Evolutionary conservation across 345 rosid species (phyloP).

Genomic region (Populus simonii): DNA sequence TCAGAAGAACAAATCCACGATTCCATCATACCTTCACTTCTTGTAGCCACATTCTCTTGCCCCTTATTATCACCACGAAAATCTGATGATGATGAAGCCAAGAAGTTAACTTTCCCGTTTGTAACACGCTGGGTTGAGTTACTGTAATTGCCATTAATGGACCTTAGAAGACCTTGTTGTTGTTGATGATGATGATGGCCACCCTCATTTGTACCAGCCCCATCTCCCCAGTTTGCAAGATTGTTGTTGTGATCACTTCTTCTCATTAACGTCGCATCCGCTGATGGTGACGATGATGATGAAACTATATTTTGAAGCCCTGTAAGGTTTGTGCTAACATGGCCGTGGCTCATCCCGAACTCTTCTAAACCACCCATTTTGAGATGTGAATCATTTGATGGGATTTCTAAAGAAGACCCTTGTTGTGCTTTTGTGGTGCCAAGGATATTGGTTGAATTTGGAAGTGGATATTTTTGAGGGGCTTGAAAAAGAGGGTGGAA

Average conservation of each 20-base stretch:
- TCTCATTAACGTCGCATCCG: conserved; percentile 24
- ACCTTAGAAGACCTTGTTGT: conserved; percentile 29
- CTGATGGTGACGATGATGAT: conserved; percentile 10
- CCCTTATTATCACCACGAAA: conserved; percentile 35
- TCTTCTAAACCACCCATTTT: conserved; percentile 50
- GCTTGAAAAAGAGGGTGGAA: conserved; percentile 63
- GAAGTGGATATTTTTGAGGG: conserved; percentile 39
- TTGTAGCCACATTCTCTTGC: conserved; percentile 33
- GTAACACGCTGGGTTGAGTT: conserved; percentile 26
- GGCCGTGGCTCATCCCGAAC: conserved; percentile 40
- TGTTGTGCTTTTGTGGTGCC: conserved; percentile 17
- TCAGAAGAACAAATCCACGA: conserved; percentile 89
- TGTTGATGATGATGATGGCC: conserved; percentile 15
- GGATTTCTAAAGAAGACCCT: conserved; percentile 6
- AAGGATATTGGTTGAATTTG: conserved; percentile 27
- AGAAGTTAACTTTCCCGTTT: conserved; percentile 33
- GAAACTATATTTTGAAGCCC: conserved; percentile 27
- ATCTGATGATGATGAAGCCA: conserved; percentile 29
- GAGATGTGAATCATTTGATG: conserved; percentile 26
- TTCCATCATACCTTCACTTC: conserved; percentile 68
- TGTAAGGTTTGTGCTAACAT: conserved; percentile 25
- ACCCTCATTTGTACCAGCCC: conserved; percentile 24
- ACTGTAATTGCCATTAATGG: conserved; percentile 36
- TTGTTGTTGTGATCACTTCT: conserved; percentile 11
- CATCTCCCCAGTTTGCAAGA: conserved; percentile 21